Percentiles rank a stretch among this genome's conserved stretches.
These are phyloP conservation scores for Cnidoscolus chayamansa DNA, from an alignment of 441 rosid species.

Conservation along the genomic window DNA sequence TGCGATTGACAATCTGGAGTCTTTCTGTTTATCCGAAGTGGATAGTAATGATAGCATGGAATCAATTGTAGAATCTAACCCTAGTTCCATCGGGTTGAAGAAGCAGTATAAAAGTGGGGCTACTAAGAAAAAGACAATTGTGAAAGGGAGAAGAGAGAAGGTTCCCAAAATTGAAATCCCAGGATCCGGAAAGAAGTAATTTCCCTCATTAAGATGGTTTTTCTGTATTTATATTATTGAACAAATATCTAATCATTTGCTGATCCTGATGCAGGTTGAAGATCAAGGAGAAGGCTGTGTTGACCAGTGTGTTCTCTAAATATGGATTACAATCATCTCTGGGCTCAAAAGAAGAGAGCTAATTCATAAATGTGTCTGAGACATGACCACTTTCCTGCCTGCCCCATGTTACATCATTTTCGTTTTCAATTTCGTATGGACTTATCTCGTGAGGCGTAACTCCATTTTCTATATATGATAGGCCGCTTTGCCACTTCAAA, in stretches of 20 bases:
- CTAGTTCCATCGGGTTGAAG: slow-evolving; percentile 24
- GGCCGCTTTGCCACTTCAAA: too few relatives aligned
- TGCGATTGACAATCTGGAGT: slow-evolving; percentile 27
- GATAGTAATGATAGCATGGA: slow-evolving; percentile 19
- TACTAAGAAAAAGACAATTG: slow-evolving; percentile 25
- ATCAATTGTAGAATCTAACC: slow-evolving; percentile 15
- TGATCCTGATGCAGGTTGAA: slow-evolving; percentile 47
- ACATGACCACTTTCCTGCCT: too few relatives aligned
- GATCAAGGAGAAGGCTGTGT: slow-evolving; percentile 68
- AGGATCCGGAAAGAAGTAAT: slow-evolving; percentile 73
- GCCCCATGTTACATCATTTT: too few relatives aligned
- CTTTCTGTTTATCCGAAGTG: slow-evolving; percentile 22
- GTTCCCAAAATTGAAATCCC: slow-evolving; percentile 44
- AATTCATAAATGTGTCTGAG: background rate
- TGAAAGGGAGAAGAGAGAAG: slow-evolving; percentile 40
- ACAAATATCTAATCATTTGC: background rate
- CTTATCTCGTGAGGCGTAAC: too few relatives aligned
- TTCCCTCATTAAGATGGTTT: slow-evolving; percentile 6
- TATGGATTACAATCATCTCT: slow-evolving; percentile 48
- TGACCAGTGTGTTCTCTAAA: slow-evolving; percentile 61
- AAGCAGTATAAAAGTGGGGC: slow-evolving; percentile 25
- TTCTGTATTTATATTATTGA: background rate
- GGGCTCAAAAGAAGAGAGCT: slow-evolving; percentile 33
- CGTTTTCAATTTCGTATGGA: too few relatives aligned
- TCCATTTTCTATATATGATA: too few relatives aligned